Conservation (phyloP, 331 rosid species). For the Phaseolus coccineus region DNA sequence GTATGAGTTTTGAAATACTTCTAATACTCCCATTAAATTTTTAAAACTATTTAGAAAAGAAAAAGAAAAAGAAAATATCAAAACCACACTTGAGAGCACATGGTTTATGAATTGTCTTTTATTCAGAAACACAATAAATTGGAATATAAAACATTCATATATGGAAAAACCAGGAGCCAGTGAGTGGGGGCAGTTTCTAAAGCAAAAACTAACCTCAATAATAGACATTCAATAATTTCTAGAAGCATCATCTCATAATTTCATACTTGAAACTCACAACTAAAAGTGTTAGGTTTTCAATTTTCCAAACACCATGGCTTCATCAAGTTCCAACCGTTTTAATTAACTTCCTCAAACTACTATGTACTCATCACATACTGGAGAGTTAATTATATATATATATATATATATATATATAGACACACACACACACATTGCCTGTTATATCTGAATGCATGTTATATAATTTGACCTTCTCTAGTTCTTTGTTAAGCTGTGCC, state of each 20-base stretch:
- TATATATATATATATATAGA: no score
- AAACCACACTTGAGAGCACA: not conserved
- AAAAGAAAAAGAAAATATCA: not conserved
- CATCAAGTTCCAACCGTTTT: not conserved
- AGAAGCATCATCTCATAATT: not conserved
- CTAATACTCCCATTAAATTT: no score
- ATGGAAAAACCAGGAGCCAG: not conserved
- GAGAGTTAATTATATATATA: no score
- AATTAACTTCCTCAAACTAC: not conserved
- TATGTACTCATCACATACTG: no score
- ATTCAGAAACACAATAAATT: conserved; percentile 9
- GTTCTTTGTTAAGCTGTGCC: no score
- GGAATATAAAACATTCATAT: conserved; percentile 15
- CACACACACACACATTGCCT: no score
- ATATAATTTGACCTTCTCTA: no score
- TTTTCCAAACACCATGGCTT: not conserved
- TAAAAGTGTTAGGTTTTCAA: not conserved
- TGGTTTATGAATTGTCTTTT: conserved; percentile 22
- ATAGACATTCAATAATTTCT: conserved; percentile 36
- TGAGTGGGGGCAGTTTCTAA: conserved; percentile 22
- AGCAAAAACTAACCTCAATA: conserved; percentile 6
- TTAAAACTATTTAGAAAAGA: not conserved
- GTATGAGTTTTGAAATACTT: no score
- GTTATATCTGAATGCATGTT: no score
- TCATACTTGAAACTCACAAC: not conserved